Percentiles rank a stretch among this genome's conserved stretches.
Conservation (phyloP, 805 yeast species). For the Metschnikowia amazonensis region DNA sequence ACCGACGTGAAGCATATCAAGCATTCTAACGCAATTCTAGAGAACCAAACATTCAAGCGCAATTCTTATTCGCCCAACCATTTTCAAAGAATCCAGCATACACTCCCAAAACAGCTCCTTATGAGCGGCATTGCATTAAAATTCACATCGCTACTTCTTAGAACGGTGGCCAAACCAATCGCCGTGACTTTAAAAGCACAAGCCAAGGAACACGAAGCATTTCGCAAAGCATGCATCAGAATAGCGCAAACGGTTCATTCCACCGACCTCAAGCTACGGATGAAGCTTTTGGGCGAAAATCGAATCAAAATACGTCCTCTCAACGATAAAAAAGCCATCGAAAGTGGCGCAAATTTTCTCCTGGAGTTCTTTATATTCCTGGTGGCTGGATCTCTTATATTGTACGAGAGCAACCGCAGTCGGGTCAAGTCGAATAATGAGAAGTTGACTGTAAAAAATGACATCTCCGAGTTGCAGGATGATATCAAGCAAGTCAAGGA, state of each 20-base stretch:
- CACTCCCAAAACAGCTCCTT: background rate
- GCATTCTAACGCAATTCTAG: background rate
- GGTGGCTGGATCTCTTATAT: slow-evolving; percentile 73
- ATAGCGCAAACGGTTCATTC: slow-evolving; percentile 72
- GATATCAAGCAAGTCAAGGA: slow-evolving; percentile 58
- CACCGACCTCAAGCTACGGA: slow-evolving; percentile 59
- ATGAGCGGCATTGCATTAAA: slow-evolving; percentile 81
- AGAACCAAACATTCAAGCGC: background rate
- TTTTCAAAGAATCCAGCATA: background rate
- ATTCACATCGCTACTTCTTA: slow-evolving; percentile 62
- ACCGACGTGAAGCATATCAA: background rate
- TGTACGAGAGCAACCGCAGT: slow-evolving; percentile 68
- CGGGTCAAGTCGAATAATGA: slow-evolving; percentile 59
- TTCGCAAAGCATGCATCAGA: slow-evolving; percentile 57
- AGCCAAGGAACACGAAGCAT: slow-evolving; percentile 67
- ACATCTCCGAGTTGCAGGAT: slow-evolving; percentile 62
- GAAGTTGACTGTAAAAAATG: slow-evolving; percentile 67
- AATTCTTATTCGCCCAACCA: background rate
- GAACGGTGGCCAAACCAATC: slow-evolving; percentile 78
- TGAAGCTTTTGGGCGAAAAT: slow-evolving; percentile 54
- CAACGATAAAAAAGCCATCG: slow-evolving; percentile 78
- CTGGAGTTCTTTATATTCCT: slow-evolving; percentile 75
- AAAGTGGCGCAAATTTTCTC: slow-evolving; percentile 73
- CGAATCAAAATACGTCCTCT: slow-evolving; percentile 64
- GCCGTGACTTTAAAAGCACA: slow-evolving; percentile 68